Evolutionary conservation across 2,329 filamentous ascomycete genomes (phyloP), one percentile per base, ranked within the genome.

Genomic region (Cercospora sp.): DNA sequence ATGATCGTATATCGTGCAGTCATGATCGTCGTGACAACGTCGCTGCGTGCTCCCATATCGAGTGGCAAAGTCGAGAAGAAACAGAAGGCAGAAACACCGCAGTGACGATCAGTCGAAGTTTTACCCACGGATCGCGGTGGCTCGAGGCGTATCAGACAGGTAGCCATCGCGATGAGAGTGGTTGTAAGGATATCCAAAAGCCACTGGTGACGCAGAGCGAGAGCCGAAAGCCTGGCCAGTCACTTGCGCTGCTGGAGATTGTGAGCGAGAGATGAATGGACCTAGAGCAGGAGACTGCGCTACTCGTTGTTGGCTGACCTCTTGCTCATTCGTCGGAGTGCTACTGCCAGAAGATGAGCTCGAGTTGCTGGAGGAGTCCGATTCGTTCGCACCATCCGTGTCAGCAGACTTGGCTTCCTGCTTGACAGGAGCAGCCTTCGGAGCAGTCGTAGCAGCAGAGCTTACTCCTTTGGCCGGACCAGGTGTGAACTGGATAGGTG

Each of bases 111-210:
- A 67, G 33, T 59, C 40, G 31, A 60, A 42, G 9, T 58, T 64
- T 76, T 68, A 80, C 48, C 78, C 78, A 60, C 72, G 75, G 28
- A 79, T 80, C 33, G 78, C 78, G 7, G 78, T 79, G 48, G 76
- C 77, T 31, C 75, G 73, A 5, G 69, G 74, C 1, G 76, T 73
- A 26, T 79, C 78, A 36, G 75, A 75, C 23, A 78, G 72, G 60
- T 77, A 78, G 63, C 76, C 74, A 62, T 79, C 75, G 45, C 76
- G 76, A 62, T 73, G 70, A 63, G 72, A 71, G 63, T 76, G 72
- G 36, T 64, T 64, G 67, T 78, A 79, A n/a, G 76, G 78, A 74
- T 77, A 79, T 10, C 77, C 77, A 69, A 78, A 79, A 62, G 73
- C 74, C 40, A 73, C 70, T 30, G 78, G 76, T n/a, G 78, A 78